A percentile compares a stretch with the other conserved stretches of the same genome.
These are phyloP conservation scores for Euclidium syriacum DNA, from an alignment of 345 rosid species.

Conservation along the genomic window DNA sequence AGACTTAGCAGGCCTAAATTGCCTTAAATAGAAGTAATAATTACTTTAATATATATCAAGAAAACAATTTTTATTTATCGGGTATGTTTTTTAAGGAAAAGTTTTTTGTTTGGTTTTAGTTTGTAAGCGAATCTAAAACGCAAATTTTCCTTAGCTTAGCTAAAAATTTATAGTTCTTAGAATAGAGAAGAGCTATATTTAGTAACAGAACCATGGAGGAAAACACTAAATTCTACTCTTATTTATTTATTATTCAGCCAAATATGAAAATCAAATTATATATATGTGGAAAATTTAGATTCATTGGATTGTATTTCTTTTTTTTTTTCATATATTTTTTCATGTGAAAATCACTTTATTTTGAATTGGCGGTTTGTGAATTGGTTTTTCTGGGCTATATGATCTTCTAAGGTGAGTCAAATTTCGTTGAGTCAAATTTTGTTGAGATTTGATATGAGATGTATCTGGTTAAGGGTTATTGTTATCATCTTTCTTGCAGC, in stretches of 20 bases:
- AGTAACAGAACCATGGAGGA: not conserved
- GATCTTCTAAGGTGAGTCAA: too few relatives aligned
- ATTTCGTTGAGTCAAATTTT: too few relatives aligned
- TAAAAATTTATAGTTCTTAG: not conserved
- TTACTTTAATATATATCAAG: constrained; percentile 1
- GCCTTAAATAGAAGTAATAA: constrained; percentile 21
- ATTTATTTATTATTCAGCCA: not conserved
- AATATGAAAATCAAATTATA: not conserved
- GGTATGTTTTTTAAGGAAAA: not conserved
- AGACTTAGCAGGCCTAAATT: constrained; percentile 27
- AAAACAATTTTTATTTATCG: not conserved
- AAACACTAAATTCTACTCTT: not conserved
- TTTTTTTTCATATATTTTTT: too few relatives aligned
- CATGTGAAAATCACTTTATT: too few relatives aligned
- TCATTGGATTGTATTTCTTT: too few relatives aligned
- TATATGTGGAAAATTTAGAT: not conserved
- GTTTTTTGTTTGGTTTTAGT: constrained; percentile 15
- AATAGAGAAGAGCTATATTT: not conserved
- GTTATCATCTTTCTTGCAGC: too few relatives aligned
- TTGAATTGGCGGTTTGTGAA: too few relatives aligned
- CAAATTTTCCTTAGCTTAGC: constrained; percentile 22
- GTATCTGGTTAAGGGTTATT: too few relatives aligned
- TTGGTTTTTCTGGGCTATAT: too few relatives aligned
- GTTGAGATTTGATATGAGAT: too few relatives aligned
- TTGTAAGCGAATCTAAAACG: constrained; percentile 30